These are phyloP conservation scores for Apiotrichum domesticum DNA, from an alignment of 1,284 basidiomycete species.

Conservation along the genomic window DNA sequence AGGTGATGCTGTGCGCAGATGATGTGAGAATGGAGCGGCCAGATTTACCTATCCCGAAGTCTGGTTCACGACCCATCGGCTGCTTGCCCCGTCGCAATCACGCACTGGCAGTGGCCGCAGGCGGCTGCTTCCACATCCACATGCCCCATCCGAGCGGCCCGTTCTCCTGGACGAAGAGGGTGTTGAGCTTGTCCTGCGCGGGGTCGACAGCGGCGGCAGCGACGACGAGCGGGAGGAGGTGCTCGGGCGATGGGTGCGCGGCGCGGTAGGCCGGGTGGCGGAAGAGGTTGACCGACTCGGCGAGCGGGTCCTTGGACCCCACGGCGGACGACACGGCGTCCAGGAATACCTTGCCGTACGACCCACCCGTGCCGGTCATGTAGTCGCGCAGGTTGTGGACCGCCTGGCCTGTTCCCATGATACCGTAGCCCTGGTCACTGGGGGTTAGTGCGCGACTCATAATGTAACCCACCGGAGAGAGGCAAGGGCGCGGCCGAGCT, in stretches of 20 bases:
- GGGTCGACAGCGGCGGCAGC: slow-evolving; percentile 30
- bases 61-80: no score
- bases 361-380: slow-evolving; percentile 5
- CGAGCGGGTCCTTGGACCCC: slow-evolving; percentile 13
- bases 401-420: slow-evolving; percentile 40
- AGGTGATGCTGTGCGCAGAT: no score
- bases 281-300: slow-evolving; percentile 24
- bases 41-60: no score
- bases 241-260: slow-evolving; percentile 45
- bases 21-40: no score
- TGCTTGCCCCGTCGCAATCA: background rate
- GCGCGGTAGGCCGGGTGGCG: slow-evolving; percentile 31
- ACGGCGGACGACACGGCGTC: slow-evolving; percentile 20
- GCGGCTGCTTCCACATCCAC: slow-evolving; percentile 31
- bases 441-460: slow-evolving; percentile 17
- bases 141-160: slow-evolving; percentile 44
- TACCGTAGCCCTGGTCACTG: slow-evolving; percentile 35
- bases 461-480: slow-evolving; percentile 19
- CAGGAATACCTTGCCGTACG: slow-evolving; percentile 24
- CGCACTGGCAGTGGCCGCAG: background rate
- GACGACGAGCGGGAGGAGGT: slow-evolving; percentile 41
- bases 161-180: slow-evolving; percentile 28
- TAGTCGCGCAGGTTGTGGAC: slow-evolving; percentile 46
- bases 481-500: slow-evolving; percentile 46
- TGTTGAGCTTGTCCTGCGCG: slow-evolving; percentile 23